Conservation (phyloP, 306 rosid genomes). For the Ceratonia siliqua region DNA sequence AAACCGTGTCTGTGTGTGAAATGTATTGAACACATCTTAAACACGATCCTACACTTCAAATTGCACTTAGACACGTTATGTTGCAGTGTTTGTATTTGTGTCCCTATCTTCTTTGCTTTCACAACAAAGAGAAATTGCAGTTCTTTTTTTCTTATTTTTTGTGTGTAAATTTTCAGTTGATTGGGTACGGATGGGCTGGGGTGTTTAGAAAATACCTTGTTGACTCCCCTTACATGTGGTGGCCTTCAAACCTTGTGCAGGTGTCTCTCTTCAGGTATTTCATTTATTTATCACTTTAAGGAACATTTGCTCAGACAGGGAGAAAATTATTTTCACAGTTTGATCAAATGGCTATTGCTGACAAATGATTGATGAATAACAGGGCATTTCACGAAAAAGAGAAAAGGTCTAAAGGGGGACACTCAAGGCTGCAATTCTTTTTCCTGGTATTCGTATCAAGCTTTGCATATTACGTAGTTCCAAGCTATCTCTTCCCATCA, state of each 20-base stretch:
- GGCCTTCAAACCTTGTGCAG: conserved; percentile 85
- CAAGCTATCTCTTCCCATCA: conserved; percentile 74
- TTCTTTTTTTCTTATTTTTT: too few species aligned
- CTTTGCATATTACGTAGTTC: conserved; percentile 75
- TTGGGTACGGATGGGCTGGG: conserved; percentile 99
- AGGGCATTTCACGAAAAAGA: conserved; percentile 91
- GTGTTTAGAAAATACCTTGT: conserved; percentile 75
- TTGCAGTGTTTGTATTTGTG: too few species aligned
- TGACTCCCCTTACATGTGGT: conserved; percentile 98
- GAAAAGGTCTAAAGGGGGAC: conserved; percentile 68
- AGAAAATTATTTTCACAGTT: not conserved
- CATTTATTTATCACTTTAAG: not conserved
- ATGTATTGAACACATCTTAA: too few species aligned
- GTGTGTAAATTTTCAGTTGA: conserved; percentile 55
- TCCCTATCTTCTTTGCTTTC: too few species aligned
- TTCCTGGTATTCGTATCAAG: conserved; percentile 53
- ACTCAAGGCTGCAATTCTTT: conserved; percentile 80
- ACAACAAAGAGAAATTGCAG: too few species aligned
- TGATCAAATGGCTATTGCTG: not conserved
- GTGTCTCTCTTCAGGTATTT: conserved; percentile 83
- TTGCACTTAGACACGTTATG: too few species aligned
- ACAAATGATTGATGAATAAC: conserved; percentile 15
- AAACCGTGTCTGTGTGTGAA: too few species aligned
- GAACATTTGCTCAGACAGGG: not conserved
- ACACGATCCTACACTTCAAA: too few species aligned